phyloP scores from a whole-genome alignment of 2,329 filamentous ascomycete species.

The Neospermospora avenae region DNA sequence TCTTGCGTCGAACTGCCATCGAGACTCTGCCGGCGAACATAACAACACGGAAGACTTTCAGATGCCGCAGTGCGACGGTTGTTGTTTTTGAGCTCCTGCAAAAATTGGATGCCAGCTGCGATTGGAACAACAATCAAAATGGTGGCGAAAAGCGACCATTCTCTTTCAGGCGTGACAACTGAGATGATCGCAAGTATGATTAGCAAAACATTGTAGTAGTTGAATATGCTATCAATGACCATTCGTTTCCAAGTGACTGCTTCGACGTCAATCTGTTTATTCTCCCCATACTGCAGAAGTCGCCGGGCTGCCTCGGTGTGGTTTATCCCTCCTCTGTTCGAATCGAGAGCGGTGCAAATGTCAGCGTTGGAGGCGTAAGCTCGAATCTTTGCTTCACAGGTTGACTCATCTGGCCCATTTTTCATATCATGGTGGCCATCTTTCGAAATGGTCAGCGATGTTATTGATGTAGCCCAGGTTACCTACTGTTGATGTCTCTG shows the following conservation, averaged over 20 bases:
- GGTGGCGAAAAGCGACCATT: slow-evolving; percentile 4
- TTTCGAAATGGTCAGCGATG: neutral
- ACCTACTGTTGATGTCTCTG: neutral
- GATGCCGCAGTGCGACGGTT: neutral
- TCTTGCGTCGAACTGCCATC: neutral
- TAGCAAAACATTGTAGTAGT: slow-evolving; percentile 10
- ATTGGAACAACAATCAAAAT: slow-evolving; percentile 1
- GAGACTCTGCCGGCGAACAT: neutral
- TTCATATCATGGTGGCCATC: no score
- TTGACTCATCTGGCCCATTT: neutral
- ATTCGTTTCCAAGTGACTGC: neutral
- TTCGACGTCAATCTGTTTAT: neutral
- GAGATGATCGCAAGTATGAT: slow-evolving; percentile 5
- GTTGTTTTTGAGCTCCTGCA: neutral
- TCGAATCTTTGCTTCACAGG: neutral
- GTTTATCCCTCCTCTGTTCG: slow-evolving; percentile 3
- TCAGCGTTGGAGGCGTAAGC: neutral
- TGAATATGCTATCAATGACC: neutral
- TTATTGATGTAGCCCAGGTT: neutral
- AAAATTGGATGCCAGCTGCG: neutral
- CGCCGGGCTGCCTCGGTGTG: slow-evolving; percentile 1
- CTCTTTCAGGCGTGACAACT: slow-evolving; percentile 2
- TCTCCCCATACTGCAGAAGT: slow-evolving; percentile 7
- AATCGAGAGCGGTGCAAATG: neutral
- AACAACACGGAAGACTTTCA: neutral